Percentiles rank a stretch among this genome's conserved stretches.
Evolutionary conservation across 768 basidiomycete genomes (phyloP).

Genomic region (Baorangia bicolor): DNA sequence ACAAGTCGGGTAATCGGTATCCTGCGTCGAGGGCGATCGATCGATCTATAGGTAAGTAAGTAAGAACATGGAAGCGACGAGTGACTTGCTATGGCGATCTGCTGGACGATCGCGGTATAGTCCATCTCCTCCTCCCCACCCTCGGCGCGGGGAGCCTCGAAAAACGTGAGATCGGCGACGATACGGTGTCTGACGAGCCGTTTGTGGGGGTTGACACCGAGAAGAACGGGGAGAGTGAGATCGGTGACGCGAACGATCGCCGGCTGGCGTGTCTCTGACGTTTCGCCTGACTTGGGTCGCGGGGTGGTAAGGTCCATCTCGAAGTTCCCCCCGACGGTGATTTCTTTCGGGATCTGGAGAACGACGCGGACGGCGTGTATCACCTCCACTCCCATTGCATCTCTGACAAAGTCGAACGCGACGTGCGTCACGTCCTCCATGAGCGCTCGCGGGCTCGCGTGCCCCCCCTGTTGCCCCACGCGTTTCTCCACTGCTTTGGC

Average conservation of each 20-base stretch:
- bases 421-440: slow-evolving; percentile 36
- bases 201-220: slow-evolving; percentile 74
- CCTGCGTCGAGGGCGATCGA: neutral
- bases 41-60: too few species aligned
- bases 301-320: slow-evolving; percentile 40
- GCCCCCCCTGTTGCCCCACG: slow-evolving; percentile 19
- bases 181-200: slow-evolving; percentile 63
- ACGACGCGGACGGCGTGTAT: slow-evolving; percentile 40
- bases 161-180: slow-evolving; percentile 49
- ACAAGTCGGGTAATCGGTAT: too few species aligned
- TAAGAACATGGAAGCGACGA: neutral
- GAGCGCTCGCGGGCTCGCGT: slow-evolving; percentile 32
- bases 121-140: slow-evolving; percentile 21
- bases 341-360: slow-evolving; percentile 45
- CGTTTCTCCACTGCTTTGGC: slow-evolving; percentile 45
- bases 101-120: slow-evolving; percentile 38
- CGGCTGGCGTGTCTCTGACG: neutral
- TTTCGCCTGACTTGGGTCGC: too few species aligned
- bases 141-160: slow-evolving; percentile 28
- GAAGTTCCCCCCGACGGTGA: slow-evolving; percentile 50
- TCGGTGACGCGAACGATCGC: slow-evolving; percentile 43
- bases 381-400: slow-evolving; percentile 20
- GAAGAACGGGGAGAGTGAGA: slow-evolving; percentile 52
- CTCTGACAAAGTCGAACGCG: slow-evolving; percentile 40
- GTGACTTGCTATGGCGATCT: slow-evolving; percentile 27